Evolutionary conservation across 176 grass and related monocot species (phyloP), one percentile per base, ranked within the genome.

Genomic region (Lolium multiflorum): DNA sequence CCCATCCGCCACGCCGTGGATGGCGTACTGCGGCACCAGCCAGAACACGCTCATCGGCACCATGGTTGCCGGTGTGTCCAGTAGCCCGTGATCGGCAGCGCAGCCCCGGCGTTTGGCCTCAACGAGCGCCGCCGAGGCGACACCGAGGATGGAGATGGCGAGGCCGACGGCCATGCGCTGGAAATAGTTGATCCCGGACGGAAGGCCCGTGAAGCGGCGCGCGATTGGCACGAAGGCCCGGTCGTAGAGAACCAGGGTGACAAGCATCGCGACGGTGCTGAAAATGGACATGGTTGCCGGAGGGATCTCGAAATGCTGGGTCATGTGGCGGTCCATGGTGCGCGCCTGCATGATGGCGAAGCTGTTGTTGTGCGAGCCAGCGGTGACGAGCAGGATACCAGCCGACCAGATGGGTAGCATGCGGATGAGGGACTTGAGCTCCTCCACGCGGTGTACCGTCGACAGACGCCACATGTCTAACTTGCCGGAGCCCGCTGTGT

Each of bases 21-120:
- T 55, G 65, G 86, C 92, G 35, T 89, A 91, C 90, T 94, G 95
- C 11, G 95, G 95, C 82, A 91, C 95, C n/a, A 97, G 71, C 92
- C 92, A 97, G 90, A 97, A 91, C 9, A 92, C 95, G 43, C 90
- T 97, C 86, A 95, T 87, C 2, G 96, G 87, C 35, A 96, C 47
- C 13, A 73, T 46, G 5, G 63, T 58, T 2, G 37, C 26, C 0
- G 93, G 75, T 20, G 17, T 16, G 52, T 95, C 93, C 4, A 89
- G 20, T 14, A 95, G 83, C 0, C 92, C 90, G 58, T 97, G 84
- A 1, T 81, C 56, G 0, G 84, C 85, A 0, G 92, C 92, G 22
- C 13, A 28, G 20, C 17, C 46, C n/a, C 90, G 91, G 50, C 92
- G 85, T 77, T 50, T 94, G 43, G 38, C 82, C 81, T 97, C 95